Evolutionary conservation across 2,329 filamentous ascomycete species (phyloP), one percentile per base, ranked within the genome.

Genomic region (Colletotrichum liaoningense): DNA sequence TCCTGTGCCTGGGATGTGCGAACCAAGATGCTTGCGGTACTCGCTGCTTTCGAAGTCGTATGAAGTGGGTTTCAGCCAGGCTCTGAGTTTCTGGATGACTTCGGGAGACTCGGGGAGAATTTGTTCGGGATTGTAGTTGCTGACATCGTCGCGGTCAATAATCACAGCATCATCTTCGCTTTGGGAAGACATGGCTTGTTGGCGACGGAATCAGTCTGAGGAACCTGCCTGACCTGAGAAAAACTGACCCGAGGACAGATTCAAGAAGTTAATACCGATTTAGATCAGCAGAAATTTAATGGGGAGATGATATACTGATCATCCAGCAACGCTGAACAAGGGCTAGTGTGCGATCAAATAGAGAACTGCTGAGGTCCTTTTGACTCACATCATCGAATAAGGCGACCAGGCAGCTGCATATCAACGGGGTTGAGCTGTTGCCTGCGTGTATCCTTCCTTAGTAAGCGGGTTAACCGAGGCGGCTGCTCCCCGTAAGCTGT

Each of bases 111-210:
- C 66, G 0, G 81, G 80, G 0, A 84, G 76, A 19, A 84, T 78
- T 7, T 82, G 76, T 0, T 78, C 78, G 1, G 76, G 72, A 55
- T 82, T 83, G 74, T 79, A 83, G 60, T 83, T 77, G 69, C 76
- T 80, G 35, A 79, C 66, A 52, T 83, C 77, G 56, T 81, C 78
- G 2, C 63, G 75, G 16, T 75, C 74, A 6, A 82, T 74, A 3
- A 82, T 4, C 1, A 79, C 76, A 11, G 74, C 75, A 56, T 81
- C 79, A 16, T 26, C 42, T 16, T 77, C 76, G 8, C 56, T 71
- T 49, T 49, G 42, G 6, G 42, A 49, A 49, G 6, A 19, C 42
- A 49, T 49, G 14, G 5, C 35, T 38, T 38, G 4, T 38, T 38
- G 35, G 35, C 14, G 11, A 38, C 14, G 14, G 5, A 42, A 42